Percentiles rank a stretch among this genome's conserved stretches.
Evolutionary conservation across 768 basidiomycete genomes (phyloP).

Genomic region (Kwoniella sp.): DNA sequence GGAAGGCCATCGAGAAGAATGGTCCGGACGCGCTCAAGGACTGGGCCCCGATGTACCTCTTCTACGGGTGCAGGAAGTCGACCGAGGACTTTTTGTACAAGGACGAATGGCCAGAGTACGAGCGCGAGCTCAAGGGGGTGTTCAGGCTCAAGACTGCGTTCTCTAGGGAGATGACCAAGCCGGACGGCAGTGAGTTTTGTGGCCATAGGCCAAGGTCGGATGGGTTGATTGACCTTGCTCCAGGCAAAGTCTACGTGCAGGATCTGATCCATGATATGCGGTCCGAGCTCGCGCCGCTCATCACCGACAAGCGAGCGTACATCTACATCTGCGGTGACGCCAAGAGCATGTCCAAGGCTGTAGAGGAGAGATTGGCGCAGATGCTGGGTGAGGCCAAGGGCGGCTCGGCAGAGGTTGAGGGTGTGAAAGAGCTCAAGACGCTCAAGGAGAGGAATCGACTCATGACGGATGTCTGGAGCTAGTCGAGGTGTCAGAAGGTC

Average conservation of each 20-base stretch:
- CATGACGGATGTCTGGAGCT: constrained; percentile 39
- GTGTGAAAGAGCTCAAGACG: constrained; percentile 83
- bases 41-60: constrained; percentile 91
- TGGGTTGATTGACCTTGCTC: constrained; percentile 61
- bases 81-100: constrained; percentile 88
- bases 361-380: constrained; percentile 76
- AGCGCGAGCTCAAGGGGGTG: constrained; percentile 80
- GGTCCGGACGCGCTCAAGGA: constrained; percentile 86
- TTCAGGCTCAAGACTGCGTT: constrained; percentile 84
- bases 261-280: constrained; percentile 87
- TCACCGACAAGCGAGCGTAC: constrained; percentile 93
- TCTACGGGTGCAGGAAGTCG: constrained; percentile 90
- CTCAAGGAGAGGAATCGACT: constrained; percentile 67
- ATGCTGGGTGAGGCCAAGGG: constrained; percentile 87
- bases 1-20: constrained; percentile 91
- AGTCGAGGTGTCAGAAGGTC: not conserved
- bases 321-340: constrained; percentile 96
- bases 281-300: constrained; percentile 75
- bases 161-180: constrained; percentile 55
- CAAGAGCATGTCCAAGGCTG: constrained; percentile 90
- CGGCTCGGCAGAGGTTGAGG: constrained; percentile 79
- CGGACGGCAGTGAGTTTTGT: constrained; percentile 45
- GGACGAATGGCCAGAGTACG: constrained; percentile 90
- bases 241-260: constrained; percentile 96
- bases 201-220: constrained; percentile 81